These are phyloP conservation scores for Ophiostoma tasmaniense DNA, from an alignment of 2,329 filamentous ascomycete genomes.

Conservation along the genomic window DNA sequence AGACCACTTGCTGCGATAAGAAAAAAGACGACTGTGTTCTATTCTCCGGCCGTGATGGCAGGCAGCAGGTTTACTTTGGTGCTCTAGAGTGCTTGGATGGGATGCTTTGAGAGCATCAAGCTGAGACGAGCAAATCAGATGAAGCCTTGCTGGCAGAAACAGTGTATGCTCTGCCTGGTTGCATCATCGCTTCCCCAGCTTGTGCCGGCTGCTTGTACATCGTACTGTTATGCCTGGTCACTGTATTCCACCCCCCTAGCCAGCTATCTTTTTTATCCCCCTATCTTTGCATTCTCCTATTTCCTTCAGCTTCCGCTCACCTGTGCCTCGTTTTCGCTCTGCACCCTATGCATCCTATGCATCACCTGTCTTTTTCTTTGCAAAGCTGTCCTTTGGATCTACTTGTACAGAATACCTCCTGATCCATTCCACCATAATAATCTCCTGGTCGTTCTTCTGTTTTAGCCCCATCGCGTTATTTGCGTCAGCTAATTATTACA, in stretches of 20 bases:
- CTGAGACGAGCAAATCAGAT: not conserved
- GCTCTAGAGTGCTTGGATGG: not conserved
- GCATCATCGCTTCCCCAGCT: slow-evolving; percentile 2
- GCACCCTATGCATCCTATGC: not conserved
- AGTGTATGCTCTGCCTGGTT: not conserved
- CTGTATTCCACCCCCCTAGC: not conserved
- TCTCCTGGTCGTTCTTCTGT: not conserved
- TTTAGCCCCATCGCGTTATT: slow-evolving; percentile 9
- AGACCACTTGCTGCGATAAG: slow-evolving; percentile 2
- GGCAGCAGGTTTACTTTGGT: not conserved
- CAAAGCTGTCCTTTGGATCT: not conserved
- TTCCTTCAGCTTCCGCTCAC: not conserved
- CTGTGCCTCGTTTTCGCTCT: not conserved
- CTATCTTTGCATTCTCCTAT: not conserved
- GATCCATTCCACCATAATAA: not conserved
- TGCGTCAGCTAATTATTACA: slow-evolving; percentile 10
- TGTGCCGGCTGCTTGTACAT: not conserved
- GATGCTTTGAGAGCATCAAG: not conserved
- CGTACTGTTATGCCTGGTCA: not conserved
- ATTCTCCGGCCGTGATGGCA: not conserved
- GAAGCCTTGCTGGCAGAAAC: not conserved
- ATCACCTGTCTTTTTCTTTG: not conserved
- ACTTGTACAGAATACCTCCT: not conserved
- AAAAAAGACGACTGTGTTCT: not conserved
- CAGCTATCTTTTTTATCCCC: not conserved